phyloP scores from a whole-genome alignment of 2,329 filamentous ascomycete genomes.

The Colletotrichum tamarilloi region DNA sequence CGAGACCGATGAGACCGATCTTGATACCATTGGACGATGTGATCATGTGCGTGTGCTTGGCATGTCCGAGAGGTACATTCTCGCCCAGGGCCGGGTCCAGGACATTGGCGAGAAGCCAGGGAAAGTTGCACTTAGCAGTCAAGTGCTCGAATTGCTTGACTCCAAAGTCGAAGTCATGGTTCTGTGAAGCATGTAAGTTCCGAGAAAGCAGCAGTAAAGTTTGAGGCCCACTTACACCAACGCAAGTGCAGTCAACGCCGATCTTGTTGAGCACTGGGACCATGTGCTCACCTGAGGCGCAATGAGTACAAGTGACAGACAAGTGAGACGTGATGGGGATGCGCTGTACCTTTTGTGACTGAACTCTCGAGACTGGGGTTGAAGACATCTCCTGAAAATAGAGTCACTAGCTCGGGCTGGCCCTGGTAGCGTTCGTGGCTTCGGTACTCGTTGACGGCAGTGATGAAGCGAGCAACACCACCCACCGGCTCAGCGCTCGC shows the following conservation, averaged over 20 bases:
- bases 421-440: constrained; percentile 67
- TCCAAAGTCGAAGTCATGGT: constrained; percentile 94
- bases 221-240: constrained; percentile 70
- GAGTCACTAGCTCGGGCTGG: constrained; percentile 76
- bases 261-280: constrained; percentile 84
- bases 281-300: constrained; percentile 79
- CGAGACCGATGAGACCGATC: constrained; percentile 85
- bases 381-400: constrained; percentile 94
- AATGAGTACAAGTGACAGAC: not conserved
- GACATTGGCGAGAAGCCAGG: constrained; percentile 91
- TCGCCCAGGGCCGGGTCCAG: constrained; percentile 85
- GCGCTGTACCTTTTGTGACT: constrained; percentile 78
- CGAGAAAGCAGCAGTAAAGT: constrained; percentile 29
- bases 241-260: constrained; percentile 82
- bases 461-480: constrained; percentile 84
- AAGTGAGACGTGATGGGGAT: not conserved
- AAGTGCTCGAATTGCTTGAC: constrained; percentile 83
- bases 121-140: constrained; percentile 80
- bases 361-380: constrained; percentile 91
- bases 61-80: constrained; percentile 79
- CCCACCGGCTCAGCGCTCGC: constrained; percentile 84
- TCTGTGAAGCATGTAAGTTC: constrained; percentile 57
- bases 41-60: constrained; percentile 79
- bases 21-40: constrained; percentile 87
- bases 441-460: constrained; percentile 80